phyloP scores from a whole-genome alignment of 225 moss, liverwort and hornwort genomes.

The Anthoceros angustus region DNA sequence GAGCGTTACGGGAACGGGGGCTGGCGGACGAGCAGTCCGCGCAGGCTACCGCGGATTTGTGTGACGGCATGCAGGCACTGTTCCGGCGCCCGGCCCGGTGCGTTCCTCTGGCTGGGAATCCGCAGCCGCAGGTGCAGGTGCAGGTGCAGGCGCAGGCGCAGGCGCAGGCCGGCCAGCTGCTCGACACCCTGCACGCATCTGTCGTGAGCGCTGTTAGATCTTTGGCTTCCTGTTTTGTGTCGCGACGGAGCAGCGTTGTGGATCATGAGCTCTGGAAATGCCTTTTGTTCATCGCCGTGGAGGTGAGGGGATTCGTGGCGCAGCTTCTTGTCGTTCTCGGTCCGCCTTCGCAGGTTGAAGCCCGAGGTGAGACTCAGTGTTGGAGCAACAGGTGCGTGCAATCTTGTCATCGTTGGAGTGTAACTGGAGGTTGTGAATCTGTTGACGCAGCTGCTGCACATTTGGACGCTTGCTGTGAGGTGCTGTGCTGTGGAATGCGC shows the following conservation, averaged over 20 bases:
- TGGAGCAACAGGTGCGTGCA: too few species aligned
- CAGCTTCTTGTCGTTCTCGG: background rate
- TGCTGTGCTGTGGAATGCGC: background rate
- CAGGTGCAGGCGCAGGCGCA: too few species aligned
- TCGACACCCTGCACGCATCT: background rate
- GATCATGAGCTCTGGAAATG: background rate
- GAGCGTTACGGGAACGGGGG: background rate
- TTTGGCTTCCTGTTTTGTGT: background rate
- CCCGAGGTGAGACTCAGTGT: too few species aligned
- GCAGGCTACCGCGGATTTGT: background rate
- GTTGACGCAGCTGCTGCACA: too few species aligned
- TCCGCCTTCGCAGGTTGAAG: too few species aligned
- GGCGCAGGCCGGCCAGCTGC: too few species aligned
- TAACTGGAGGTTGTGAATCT: too few species aligned
- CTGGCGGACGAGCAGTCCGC: background rate
- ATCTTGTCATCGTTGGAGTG: too few species aligned
- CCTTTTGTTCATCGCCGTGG: background rate
- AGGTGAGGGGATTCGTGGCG: background rate
- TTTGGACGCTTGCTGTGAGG: too few species aligned
- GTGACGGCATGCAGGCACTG: background rate
- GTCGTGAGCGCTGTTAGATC: background rate
- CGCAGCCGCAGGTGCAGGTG: too few species aligned
- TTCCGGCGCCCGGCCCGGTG: background rate
- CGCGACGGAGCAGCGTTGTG: background rate
- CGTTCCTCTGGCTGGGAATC: background rate